Evolutionary conservation across 257 asterid species (phyloP).

Genomic region (Penstemon eatonii): DNA sequence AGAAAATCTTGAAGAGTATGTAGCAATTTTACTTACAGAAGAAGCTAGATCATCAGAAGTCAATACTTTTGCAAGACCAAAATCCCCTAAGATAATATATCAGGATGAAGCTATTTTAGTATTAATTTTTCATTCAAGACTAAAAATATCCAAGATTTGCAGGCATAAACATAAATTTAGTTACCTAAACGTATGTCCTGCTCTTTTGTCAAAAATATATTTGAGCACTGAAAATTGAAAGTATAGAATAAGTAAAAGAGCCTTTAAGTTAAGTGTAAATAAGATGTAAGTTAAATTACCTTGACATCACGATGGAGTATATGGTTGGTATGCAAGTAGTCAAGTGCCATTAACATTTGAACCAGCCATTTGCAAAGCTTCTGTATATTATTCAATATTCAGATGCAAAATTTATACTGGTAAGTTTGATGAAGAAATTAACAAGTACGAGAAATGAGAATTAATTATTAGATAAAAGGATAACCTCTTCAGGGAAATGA

Average conservation of each 20-base stretch:
- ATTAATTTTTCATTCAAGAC: neutral
- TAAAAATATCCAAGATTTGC: neutral
- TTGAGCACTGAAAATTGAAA: constrained; percentile 74
- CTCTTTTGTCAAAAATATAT: constrained; percentile 88
- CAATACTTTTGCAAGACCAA: constrained; percentile 96
- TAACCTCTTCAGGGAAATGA: constrained; percentile 93
- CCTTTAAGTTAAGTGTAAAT: constrained; percentile 14
- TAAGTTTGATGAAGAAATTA: constrained; percentile 17
- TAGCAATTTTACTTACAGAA: constrained; percentile 63
- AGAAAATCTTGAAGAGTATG: neutral
- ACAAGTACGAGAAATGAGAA: neutral
- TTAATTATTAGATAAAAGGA: constrained; percentile 22
- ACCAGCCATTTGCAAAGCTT: constrained; percentile 96
- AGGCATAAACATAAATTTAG: neutral
- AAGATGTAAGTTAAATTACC: constrained; percentile 39
- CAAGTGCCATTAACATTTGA: constrained; percentile 93
- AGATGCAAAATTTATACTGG: constrained; percentile 20
- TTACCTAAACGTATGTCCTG: constrained; percentile 94
- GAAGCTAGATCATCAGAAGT: constrained; percentile 92
- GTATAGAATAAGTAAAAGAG: constrained; percentile 27
- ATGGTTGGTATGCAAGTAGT: constrained; percentile 83
- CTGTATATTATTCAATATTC: constrained; percentile 47
- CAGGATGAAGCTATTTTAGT: constrained; percentile 17
- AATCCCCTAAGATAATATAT: constrained; percentile 68
- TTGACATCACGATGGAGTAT: constrained; percentile 98